Evolutionary conservation across 192 early-diverging fungal genomes (phyloP).

Genomic region (Podila epicladia): DNA sequence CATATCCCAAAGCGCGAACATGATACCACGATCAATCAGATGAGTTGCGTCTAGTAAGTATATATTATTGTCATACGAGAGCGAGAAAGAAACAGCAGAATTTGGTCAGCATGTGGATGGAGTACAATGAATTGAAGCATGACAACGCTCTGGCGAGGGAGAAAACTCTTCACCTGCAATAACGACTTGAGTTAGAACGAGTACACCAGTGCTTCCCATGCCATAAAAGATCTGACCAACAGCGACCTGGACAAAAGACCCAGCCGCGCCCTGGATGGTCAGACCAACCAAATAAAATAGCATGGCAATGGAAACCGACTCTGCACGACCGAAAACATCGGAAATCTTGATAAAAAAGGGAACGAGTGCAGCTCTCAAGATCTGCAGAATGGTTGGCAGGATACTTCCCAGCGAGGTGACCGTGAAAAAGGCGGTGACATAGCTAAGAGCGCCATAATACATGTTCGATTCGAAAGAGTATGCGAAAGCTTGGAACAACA

Average conservation of each 20-base stretch:
- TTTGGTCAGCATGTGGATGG: neutral
- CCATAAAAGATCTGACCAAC: conserved; percentile 1
- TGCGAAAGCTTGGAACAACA: neutral
- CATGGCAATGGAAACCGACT: conserved; percentile 3
- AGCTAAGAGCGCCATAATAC: neutral
- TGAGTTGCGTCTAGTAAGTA: conserved; percentile 8
- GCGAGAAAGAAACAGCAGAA: neutral
- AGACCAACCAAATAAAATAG: neutral
- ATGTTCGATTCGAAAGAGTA: neutral
- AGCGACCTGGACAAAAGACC: neutral
- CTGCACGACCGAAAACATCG: conserved; percentile 15
- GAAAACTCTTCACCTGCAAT: conserved; percentile 6
- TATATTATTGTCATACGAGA: neutral
- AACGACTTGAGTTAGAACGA: neutral
- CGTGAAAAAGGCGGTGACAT: neutral
- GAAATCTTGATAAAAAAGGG: conserved; percentile 16
- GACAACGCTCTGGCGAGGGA: neutral
- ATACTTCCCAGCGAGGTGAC: conserved; percentile 1
- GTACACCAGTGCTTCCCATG: conserved; percentile 4
- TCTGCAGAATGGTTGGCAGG: conserved; percentile 3
- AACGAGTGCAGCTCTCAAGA: conserved; percentile 4
- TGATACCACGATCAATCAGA: conserved; percentile 14
- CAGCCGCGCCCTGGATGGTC: neutral
- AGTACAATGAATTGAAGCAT: no score
- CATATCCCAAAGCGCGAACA: conserved; percentile 15